These are phyloP conservation scores for Stachybotrys elegans DNA, from an alignment of 2,329 filamentous ascomycete genomes.

Conservation along the genomic window DNA sequence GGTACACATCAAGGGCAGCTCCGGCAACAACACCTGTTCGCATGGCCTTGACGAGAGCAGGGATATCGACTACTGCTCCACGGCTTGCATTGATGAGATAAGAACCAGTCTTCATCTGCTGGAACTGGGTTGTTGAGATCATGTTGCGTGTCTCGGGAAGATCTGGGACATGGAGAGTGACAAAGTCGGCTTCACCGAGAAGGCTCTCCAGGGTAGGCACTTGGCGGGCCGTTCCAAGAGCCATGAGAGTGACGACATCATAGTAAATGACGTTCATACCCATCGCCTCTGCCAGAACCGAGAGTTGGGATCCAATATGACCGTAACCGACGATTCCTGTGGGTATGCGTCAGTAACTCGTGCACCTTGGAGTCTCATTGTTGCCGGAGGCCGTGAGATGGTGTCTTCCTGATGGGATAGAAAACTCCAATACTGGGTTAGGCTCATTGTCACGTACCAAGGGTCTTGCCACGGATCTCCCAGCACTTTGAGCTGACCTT, in stretches of 20 bases:
- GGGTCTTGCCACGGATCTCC: slow-evolving; percentile 96
- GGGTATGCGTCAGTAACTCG: background rate
- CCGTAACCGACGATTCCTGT: slow-evolving; percentile 89
- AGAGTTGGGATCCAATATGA: slow-evolving; percentile 94
- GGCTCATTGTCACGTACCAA: slow-evolving; percentile 62
- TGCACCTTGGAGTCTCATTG: too few relatives aligned
- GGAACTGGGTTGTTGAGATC: slow-evolving; percentile 75
- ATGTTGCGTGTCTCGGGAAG: slow-evolving; percentile 88
- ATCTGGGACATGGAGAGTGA: slow-evolving; percentile 92
- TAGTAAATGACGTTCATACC: slow-evolving; percentile 98
- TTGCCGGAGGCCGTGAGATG: too few relatives aligned
- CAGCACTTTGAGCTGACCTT: slow-evolving; percentile 96
- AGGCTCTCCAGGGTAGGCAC: slow-evolving; percentile 73
- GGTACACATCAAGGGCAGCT: slow-evolving; percentile 94
- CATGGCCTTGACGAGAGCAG: slow-evolving; percentile 83
- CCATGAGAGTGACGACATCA: slow-evolving; percentile 92
- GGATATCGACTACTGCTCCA: slow-evolving; percentile 90
- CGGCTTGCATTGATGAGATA: slow-evolving; percentile 97
- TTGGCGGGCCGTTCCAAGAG: slow-evolving; percentile 80
- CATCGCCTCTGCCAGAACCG: slow-evolving; percentile 93
- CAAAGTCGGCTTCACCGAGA: slow-evolving; percentile 78
- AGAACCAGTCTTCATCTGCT: slow-evolving; percentile 84
- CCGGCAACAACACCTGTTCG: slow-evolving; percentile 82
- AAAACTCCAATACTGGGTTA: too few relatives aligned
- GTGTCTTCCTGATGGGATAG: too few relatives aligned